Evolutionary conservation across 2,329 filamentous ascomycete genomes (phyloP).

Genomic region (Colletotrichum theobromicola): DNA sequence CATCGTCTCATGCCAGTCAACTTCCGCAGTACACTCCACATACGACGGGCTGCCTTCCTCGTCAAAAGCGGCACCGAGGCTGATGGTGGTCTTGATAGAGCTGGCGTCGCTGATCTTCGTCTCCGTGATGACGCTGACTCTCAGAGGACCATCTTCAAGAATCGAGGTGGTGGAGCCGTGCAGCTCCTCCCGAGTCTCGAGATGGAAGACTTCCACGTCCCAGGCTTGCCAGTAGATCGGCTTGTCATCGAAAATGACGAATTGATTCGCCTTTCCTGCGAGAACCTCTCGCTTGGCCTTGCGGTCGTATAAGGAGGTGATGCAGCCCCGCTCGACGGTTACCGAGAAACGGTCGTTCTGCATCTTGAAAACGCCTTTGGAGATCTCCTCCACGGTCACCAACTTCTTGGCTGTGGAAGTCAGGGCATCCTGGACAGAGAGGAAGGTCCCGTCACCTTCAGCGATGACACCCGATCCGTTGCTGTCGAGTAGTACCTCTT

Average conservation of each 20-base stretch:
- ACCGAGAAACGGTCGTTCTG: constrained; percentile 60
- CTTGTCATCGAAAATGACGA: constrained; percentile 73
- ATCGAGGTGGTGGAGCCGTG: constrained; percentile 55
- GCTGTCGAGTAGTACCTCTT: constrained; percentile 52
- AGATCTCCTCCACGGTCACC: constrained; percentile 48
- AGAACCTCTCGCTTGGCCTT: constrained; percentile 62
- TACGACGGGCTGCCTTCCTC: constrained; percentile 45
- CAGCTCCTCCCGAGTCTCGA: constrained; percentile 67
- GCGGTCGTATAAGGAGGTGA: constrained; percentile 66
- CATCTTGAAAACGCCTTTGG: constrained; percentile 58
- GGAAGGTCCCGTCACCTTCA: constrained; percentile 28
- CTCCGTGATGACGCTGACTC: constrained; percentile 62
- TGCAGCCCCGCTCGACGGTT: constrained; percentile 60
- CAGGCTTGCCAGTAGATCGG: constrained; percentile 75
- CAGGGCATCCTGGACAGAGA: constrained; percentile 25
- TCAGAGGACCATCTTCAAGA: constrained; percentile 53
- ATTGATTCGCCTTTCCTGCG: constrained; percentile 65
- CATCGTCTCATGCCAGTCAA: constrained; percentile 73
- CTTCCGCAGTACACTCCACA: constrained; percentile 64
- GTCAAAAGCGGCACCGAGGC: constrained; percentile 54
- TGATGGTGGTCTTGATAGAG: constrained; percentile 69
- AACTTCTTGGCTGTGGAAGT: background rate
- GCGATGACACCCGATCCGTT: constrained; percentile 25
- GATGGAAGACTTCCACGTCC: constrained; percentile 73
- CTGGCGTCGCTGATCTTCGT: constrained; percentile 69